Base-by-base conservation (phyloP, 139 green algal species). In the Closterium sp. region DNA sequence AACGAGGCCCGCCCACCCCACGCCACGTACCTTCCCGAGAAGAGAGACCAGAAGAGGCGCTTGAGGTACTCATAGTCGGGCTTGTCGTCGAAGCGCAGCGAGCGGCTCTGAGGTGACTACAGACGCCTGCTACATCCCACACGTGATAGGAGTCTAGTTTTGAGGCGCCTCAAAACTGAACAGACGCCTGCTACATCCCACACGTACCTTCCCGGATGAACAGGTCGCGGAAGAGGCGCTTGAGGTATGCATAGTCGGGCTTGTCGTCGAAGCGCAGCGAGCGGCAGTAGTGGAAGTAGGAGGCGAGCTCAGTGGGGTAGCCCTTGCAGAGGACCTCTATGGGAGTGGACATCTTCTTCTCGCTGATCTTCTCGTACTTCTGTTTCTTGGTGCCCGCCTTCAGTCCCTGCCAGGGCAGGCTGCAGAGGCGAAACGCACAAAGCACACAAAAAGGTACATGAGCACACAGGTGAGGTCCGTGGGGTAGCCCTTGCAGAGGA, bases 291-390 rank as follows among this genome's bases (percentile, higher is more conserved):
- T 99, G 96, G 93, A 99, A 99, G 96, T 98, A 99, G 19, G 97
- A 98, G 31, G 98, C 96, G 93, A 99, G 99, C 96, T 99, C 98
- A 85, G 96, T 95, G 9, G 98, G 98, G 94, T 98, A 99, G 84
- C 97, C 97, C 95, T 99, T 99, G 96, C 98, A 99, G 55, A 76
- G 55, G 6, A 97, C 93, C 96, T 99, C 98, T 76, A 99, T 98
- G 88, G 98, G 98, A 10, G 98, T 99, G 34, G 96, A 97, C 97
- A 99, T 99, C 96, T 99, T 99, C 95, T 99, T 99, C 94, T 99
- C 98, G 89, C 96, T 98, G 96, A 99, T 99, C 95, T 99, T 99
- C 94, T 99, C 98, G 93, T 99, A 99, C 96, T 99, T 99, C 92
- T 99, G 97, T 94, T 98, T 98, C 97, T 99, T 99, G 34, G 98